These are phyloP conservation scores for Hibiscus syriacus DNA, from an alignment of 345 rosid genomes.

Conservation along the genomic window DNA sequence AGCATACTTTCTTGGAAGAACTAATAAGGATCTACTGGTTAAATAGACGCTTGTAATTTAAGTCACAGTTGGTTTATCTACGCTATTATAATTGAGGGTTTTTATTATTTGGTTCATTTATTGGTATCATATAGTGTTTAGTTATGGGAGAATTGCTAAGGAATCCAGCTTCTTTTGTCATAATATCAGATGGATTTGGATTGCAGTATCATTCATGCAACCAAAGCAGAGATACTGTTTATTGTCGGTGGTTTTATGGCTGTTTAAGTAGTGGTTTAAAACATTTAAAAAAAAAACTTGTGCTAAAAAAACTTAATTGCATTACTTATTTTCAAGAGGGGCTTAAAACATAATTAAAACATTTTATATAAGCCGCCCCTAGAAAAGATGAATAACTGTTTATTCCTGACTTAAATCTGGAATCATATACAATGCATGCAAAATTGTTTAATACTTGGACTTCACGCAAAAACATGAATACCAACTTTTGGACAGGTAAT, in stretches of 20 bases:
- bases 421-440: not conserved
- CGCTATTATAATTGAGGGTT: not conserved
- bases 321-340: too few relatives aligned
- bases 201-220: not conserved
- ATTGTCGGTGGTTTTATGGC: not conserved
- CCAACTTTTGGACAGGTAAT: conserved; percentile 15
- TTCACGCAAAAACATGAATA: not conserved
- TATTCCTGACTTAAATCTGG: not conserved
- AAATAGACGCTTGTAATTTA: not conserved
- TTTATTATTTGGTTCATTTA: not conserved
- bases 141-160: conserved; percentile 21
- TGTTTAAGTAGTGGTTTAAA: conserved; percentile 13
- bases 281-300: too few relatives aligned
- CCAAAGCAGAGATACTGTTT: not conserved
- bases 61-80: not conserved
- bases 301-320: not conserved
- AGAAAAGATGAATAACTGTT: not conserved
- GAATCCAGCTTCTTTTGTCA: conserved; percentile 16
- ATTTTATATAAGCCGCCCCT: too few relatives aligned
- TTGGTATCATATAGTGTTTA: not conserved
- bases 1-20: not conserved
- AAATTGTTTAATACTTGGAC: not conserved
- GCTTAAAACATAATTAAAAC: too few relatives aligned
- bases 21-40: not conserved
- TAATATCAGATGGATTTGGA: conserved; percentile 18